Base-by-base conservation (phyloP, 345 rosid species). In the Gossypium ekmanianum region DNA sequence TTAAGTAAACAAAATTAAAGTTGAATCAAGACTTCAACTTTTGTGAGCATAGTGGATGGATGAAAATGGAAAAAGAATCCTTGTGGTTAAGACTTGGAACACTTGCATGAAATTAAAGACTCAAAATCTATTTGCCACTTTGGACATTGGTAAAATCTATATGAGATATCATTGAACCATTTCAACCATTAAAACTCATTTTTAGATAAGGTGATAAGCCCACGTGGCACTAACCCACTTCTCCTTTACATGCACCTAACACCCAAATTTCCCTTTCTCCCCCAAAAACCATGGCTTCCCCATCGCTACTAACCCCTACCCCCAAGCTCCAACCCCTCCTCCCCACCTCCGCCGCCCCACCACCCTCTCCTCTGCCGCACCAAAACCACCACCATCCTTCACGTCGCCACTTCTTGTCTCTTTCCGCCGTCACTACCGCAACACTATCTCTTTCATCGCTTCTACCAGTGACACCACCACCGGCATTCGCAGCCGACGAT, bases 131-230 rank as follows among this genome's bases (percentile, higher is more conserved):
- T 34, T 20, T 20, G 54, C 52, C 54, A 1, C 18, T 1, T 47
- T 14, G 61, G 34, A 17, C 20, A 18, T 24, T 10, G 34, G 18
- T n/a, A 20, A 10, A 34, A 77, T 74, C 61, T 24, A 11, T 2
- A 72, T n/a, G 18, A 13, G 24, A 77, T 50, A 7, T 54, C 47
- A 78, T 77, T 80, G 87, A 80, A 8, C 71, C 55, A 86, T 88
- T 78, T 48, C 50, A 51, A 79, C 91, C 89, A 77, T 48, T 51
- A 24, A 44, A 79, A 51, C 80, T 48, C 77, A 64, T 75, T 41
- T 75, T 45, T 22, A 76, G 97, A 94, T 94, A 92, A 94, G 97
- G 85, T 57, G 97, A 92, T 94, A 94, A 92, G 95, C 72, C 80
- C 85, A 89, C 97, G 91, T 86, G 95, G 86, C 97, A 77, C 41